Evolutionary conservation across 139 green algal genomes (phyloP).

Genomic region (Picochlorum sp.): DNA sequence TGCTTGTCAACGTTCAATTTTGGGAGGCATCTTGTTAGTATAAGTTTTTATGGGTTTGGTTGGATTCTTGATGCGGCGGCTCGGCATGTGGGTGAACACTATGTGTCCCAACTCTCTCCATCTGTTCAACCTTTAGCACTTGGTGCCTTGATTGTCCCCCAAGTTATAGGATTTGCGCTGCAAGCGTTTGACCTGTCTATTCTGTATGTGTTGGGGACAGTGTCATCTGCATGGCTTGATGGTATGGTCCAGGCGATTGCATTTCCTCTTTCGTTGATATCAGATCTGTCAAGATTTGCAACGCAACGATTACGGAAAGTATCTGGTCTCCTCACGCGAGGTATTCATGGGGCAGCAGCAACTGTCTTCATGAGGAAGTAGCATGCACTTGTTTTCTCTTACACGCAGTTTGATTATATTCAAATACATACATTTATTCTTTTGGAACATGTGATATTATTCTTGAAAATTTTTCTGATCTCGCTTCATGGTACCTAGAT

Average conservation of each 20-base stretch:
- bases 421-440: too few relatives aligned
- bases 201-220: neutral
- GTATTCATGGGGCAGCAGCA: neutral
- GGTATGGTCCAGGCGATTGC: neutral
- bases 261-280: neutral
- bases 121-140: neutral
- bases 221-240: neutral
- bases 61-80: slow-evolving; percentile 7
- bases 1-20: neutral
- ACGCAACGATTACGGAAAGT: neutral
- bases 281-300: neutral
- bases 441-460: too few relatives aligned
- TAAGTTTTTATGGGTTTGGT: slow-evolving; percentile 3
- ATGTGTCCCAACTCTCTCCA: neutral
- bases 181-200: slow-evolving; percentile 2
- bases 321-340: neutral
- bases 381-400: too few relatives aligned
- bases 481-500: too few relatives aligned
- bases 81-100: neutral
- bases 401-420: too few relatives aligned
- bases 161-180: slow-evolving; percentile 2
- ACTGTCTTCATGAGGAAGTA: too few relatives aligned
- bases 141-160: neutral
- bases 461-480: too few relatives aligned
- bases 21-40: slow-evolving; percentile 1